Percentiles rank a stretch among this genome's conserved stretches.
These are phyloP conservation scores for Exobasidium rhododendri DNA, from an alignment of 1,284 basidiomycete species.

Conservation along the genomic window DNA sequence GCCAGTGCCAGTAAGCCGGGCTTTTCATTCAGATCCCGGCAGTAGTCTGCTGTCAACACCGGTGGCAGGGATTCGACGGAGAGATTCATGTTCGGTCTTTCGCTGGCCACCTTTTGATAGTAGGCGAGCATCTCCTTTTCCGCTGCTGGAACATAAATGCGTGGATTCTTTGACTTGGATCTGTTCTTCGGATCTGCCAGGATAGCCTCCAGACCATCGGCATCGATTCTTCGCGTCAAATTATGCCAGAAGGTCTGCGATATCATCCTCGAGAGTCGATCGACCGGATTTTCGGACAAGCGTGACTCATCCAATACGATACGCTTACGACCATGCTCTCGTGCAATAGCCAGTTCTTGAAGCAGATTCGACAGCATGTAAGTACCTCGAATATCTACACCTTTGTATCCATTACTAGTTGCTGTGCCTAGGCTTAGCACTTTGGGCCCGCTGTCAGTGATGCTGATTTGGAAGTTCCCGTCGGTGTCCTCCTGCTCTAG, in stretches of 20 bases:
- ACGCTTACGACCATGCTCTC: conserved; percentile 87
- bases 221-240: conserved; percentile 91
- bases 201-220: conserved; percentile 92
- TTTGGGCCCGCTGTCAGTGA: conserved; percentile 95
- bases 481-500: conserved; percentile 98
- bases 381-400: conserved; percentile 67
- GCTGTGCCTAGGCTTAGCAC: conserved; percentile 92
- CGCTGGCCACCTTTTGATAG: conserved; percentile 63
- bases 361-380: conserved; percentile 98
- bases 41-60: conserved; percentile 80
- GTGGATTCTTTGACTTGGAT: conserved; percentile 59
- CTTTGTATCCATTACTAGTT: conserved; percentile 88
- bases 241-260: conserved; percentile 97
- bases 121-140: conserved; percentile 92
- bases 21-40: conserved; percentile 86
- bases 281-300: conserved; percentile 93
- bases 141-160: conserved; percentile 88
- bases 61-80: conserved; percentile 86
- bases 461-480: conserved; percentile 86
- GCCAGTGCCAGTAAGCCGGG: conserved; percentile 92
- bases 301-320: conserved; percentile 97
- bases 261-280: conserved; percentile 95
- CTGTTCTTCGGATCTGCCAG: conserved; percentile 88
- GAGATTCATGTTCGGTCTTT: conserved; percentile 70
- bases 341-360: conserved; percentile 95